These are phyloP conservation scores for Isatis lusitanica DNA, from an alignment of 441 rosid genomes.

Conservation along the genomic window DNA sequence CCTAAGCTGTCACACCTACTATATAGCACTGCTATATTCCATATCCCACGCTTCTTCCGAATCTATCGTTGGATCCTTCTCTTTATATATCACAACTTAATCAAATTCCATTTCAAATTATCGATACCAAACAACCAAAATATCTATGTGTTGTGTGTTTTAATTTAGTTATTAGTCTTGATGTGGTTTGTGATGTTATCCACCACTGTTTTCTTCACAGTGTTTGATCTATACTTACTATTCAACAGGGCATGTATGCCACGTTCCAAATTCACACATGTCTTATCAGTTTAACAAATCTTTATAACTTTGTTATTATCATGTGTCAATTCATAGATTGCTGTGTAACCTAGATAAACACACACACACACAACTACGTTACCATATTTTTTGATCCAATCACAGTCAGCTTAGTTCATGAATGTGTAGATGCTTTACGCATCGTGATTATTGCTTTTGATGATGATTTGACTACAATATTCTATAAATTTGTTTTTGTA, in stretches of 20 bases:
- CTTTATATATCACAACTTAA: conserved; percentile 12
- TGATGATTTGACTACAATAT: conserved; percentile 16
- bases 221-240: conserved; percentile 20
- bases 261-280: conserved; percentile 2
- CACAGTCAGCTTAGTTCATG: neutral
- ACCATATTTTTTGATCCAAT: neutral
- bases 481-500: neutral
- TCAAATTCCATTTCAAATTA: neutral
- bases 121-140: neutral
- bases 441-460: neutral
- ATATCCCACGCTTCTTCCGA: conserved; percentile 36
- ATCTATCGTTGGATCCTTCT: conserved; percentile 30
- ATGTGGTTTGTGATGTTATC: neutral
- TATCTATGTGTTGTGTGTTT: neutral
- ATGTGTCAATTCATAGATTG: neutral
- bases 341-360: neutral
- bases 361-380: neutral
- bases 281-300: neutral
- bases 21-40: conserved; percentile 23
- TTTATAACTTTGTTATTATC: neutral
- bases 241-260: conserved; percentile 14
- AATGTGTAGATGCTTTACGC: neutral
- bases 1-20: conserved; percentile 29
- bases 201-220: neutral
- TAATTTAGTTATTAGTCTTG: neutral